Evolutionary conservation across 1,284 basidiomycete species (phyloP), one percentile per base, ranked within the genome.

Genomic region (Heterobasidion irregulare): DNA sequence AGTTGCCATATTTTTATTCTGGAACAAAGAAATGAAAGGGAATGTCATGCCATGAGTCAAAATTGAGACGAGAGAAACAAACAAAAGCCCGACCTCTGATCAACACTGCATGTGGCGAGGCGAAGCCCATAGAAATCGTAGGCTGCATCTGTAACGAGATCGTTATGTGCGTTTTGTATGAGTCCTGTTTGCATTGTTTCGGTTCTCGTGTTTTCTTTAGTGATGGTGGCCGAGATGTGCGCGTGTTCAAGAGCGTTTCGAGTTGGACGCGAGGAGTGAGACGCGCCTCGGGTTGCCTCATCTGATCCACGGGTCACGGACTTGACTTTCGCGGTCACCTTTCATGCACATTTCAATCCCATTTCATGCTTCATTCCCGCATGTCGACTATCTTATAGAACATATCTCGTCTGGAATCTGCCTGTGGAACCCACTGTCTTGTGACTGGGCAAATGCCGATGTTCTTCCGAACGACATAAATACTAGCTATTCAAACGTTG

Each of bases 121-220:
- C 83, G 78, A 43, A 89, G 80, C 6, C 93, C 93, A 65, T 95
- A 94, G 67, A 89, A 94, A 66, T 95, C 91, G 68, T 95, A 97
- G 18, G 83, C 79, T 56, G 91, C 80, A 71, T 94, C 91, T 44
- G 90, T 86, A 47, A 93, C 77, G 16, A 93, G 77, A 67, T 93
- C 91, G 51, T 73, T 78, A 69, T 93, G 90, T 3, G 84, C 84
- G 58, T 82, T 84, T 56, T 78, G 78, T 56, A 91, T 83, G 13
- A 91, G 72, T 8, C 82, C 83, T 3, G 86, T 86, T 66, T 90
- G 86, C 53, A 89, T 62, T 52, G n/a, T 44, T 2, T 34, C 6
- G 48, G 26, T 47, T 3, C 46, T 10, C 26, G 10, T 12, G 38
- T 41, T 41, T 41, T 8, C 38, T 41, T 41, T 7, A 12, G 2